A percentile compares a stretch with the other conserved stretches of the same genome.
Conservation (phyloP, 139 green algal genomes). For the Chlamydomonas incerta region DNA sequence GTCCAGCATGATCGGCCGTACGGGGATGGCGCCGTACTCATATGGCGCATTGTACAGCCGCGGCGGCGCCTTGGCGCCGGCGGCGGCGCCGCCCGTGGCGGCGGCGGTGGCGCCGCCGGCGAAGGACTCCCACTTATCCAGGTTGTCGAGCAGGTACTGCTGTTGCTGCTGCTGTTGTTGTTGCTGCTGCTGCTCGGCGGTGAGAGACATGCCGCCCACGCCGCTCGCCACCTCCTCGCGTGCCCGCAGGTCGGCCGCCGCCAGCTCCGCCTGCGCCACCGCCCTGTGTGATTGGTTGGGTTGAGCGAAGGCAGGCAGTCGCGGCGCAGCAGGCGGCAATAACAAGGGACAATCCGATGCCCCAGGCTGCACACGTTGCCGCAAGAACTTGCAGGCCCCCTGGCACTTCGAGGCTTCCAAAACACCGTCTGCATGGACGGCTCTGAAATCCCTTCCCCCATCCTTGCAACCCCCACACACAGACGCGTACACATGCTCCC, state of each 20-base stretch:
- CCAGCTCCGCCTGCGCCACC: conserved; percentile 47
- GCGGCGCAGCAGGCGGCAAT: too few relatives aligned
- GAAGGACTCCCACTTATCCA: conserved; percentile 64
- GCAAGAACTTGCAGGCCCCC: too few relatives aligned
- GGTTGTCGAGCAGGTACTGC: conserved; percentile 68
- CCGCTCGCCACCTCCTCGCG: conserved; percentile 27
- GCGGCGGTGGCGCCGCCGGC: conserved; percentile 46
- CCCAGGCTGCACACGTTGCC: too few relatives aligned
- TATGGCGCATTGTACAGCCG: conserved; percentile 48
- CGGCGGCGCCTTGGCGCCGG: conserved; percentile 28
- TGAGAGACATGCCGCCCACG: conserved; percentile 37
- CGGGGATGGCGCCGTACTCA: conserved; percentile 56
- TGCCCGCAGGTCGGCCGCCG: neutral
- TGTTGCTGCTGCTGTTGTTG: neutral
- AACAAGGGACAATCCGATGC: too few relatives aligned
- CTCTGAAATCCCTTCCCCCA: neutral
- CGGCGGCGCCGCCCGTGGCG: neutral
- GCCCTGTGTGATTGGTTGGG: too few relatives aligned
- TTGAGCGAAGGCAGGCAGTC: too few relatives aligned
- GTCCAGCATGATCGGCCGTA: conserved; percentile 88
- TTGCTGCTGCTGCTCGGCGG: neutral
- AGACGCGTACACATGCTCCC: too few relatives aligned
- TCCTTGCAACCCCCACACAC: too few relatives aligned
- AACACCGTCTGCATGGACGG: too few relatives aligned
- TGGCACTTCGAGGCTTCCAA: too few relatives aligned